Conservation (phyloP, 1,284 basidiomycete species). For the Cryptococcus sp. region DNA sequence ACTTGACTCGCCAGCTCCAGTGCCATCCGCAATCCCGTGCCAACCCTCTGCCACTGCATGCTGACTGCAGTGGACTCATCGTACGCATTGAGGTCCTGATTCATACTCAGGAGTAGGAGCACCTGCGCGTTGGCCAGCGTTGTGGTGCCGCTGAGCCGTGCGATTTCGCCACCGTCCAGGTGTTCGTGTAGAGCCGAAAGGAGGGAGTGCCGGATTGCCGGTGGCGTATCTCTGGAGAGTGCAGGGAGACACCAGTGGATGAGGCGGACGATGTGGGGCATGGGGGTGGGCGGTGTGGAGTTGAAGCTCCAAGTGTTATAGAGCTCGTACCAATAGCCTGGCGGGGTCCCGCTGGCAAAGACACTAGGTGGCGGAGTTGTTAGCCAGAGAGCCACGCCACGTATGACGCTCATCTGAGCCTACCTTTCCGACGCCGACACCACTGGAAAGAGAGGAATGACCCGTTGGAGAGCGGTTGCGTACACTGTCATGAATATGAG, state of each 20-base stretch:
- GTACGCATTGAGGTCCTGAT: slow-evolving; percentile 2
- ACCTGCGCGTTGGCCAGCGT: slow-evolving; percentile 5
- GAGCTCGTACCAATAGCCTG: slow-evolving; percentile 1
- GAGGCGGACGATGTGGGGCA: slow-evolving; percentile 8
- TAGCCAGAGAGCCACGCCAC: too few species aligned
- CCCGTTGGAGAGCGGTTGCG: background rate
- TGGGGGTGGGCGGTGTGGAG: slow-evolving; percentile 6
- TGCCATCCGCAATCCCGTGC: slow-evolving; percentile 4
- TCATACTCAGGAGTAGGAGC: slow-evolving; percentile 4
- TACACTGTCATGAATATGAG: background rate
- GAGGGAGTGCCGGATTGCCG: slow-evolving; percentile 1
- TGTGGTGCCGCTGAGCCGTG: background rate
- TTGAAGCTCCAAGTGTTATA: slow-evolving; percentile 3
- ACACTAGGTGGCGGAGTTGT: background rate
- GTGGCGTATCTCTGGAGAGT: slow-evolving; percentile 4
- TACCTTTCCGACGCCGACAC: slow-evolving; percentile 8
- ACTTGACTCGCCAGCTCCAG: slow-evolving; percentile 3
- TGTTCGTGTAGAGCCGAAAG: slow-evolving; percentile 6
- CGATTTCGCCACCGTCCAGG: slow-evolving; percentile 3
- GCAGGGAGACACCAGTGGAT: slow-evolving; percentile 7
- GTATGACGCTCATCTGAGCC: background rate
- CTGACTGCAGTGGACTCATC: slow-evolving; percentile 5
- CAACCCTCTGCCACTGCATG: slow-evolving; percentile 8
- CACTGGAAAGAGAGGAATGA: slow-evolving; percentile 9
- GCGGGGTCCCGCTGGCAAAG: background rate